phyloP scores from a whole-genome alignment of 1,284 basidiomycete species.

The Apiotrichum akiyoshidainum region DNA sequence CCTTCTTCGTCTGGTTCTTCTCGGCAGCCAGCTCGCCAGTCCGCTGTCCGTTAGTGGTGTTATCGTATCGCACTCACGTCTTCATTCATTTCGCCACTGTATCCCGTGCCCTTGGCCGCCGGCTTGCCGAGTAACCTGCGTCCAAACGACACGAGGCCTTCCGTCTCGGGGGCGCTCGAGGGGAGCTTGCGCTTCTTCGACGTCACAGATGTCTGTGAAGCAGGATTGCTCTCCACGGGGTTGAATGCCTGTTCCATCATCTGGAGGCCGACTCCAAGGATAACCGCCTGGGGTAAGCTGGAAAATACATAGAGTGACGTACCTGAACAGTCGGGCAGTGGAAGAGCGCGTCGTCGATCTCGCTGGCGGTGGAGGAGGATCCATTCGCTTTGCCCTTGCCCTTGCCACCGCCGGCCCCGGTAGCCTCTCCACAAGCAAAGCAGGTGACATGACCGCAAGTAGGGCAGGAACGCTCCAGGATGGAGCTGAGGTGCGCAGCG shows the following conservation, averaged over 20 bases:
- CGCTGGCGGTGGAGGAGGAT: slow-evolving; percentile 9
- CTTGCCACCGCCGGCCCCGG: slow-evolving; percentile 6
- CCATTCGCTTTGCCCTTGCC: slow-evolving; percentile 5
- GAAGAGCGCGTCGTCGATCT: slow-evolving; percentile 61
- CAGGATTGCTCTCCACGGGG: slow-evolving; percentile 11
- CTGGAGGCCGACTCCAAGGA: slow-evolving; percentile 76
- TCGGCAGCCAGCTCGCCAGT: slow-evolving; percentile 73
- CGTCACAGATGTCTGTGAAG: slow-evolving; percentile 20
- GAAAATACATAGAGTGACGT: slow-evolving; percentile 5
- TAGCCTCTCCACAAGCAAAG: slow-evolving; percentile 74
- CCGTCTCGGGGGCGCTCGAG: slow-evolving; percentile 23
- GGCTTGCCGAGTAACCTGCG: slow-evolving; percentile 22
- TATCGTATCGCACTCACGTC: slow-evolving; percentile 60
- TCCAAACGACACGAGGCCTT: not conserved
- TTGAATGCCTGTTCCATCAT: slow-evolving; percentile 37
- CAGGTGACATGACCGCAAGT: slow-evolving; percentile 68
- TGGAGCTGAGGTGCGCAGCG: slow-evolving; percentile 60
- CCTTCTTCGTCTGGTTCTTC: slow-evolving; percentile 65
- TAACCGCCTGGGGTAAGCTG: slow-evolving; percentile 59
- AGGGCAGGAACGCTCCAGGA: slow-evolving; percentile 62
- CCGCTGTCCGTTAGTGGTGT: slow-evolving; percentile 53
- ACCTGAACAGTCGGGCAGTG: slow-evolving; percentile 75
- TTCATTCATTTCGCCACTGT: slow-evolving; percentile 72
- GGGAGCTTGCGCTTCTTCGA: slow-evolving; percentile 50
- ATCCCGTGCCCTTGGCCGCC: slow-evolving; percentile 74